Evolutionary conservation across 1,139 yeast species (phyloP), one percentile per base, ranked within the genome.

Genomic region (Blastobotrys ciferrii): DNA sequence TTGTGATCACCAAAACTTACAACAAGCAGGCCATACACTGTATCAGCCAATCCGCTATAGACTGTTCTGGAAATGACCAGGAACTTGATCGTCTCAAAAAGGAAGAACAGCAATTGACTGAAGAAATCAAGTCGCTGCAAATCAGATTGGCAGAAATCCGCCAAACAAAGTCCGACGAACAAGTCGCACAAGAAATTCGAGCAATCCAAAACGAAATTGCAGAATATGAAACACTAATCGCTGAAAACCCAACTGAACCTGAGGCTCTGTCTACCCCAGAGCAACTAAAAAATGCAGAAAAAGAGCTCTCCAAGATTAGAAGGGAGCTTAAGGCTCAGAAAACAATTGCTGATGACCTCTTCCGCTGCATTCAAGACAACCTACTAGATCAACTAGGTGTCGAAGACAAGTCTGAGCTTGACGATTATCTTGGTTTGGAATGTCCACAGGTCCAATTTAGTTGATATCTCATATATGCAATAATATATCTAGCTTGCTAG

Each of bases 21-120:
- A 71, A 72, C 0, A 71, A 70, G 48, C 58, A 63, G 40, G 56
- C 53, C 4, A 62, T 69, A n/a, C 68, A 70, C 25, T 68, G 67
- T 9, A 68, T 64, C 23, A 63, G 59, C 32, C 67, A 65, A 50
- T 55, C 32, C 12, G 36, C 37, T 7, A 7, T 14, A 12, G 11
- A 19, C 5, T 23, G 3, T 18, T 45, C 32, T 30, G 48, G 23
- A 14, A 42, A 53, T 9, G 58, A 60, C 6, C 30, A 28, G 9
- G 43, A 42, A 13, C 45, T 58, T 7, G 43, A 47, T 6, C 45
- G 36, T 2, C 45, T 61, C 12, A 49, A 53, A 14, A 35, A 39
- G 3, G 18, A n/a, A 3, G 30, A 13, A 18, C 36, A 38, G 20
- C 19, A 30, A 20, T 20, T 41, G 9, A 20, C 35, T 39, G 18